Evolutionary conservation across 192 early-diverging fungal genomes (phyloP).

Genomic region (Backusella psychrophila): DNA sequence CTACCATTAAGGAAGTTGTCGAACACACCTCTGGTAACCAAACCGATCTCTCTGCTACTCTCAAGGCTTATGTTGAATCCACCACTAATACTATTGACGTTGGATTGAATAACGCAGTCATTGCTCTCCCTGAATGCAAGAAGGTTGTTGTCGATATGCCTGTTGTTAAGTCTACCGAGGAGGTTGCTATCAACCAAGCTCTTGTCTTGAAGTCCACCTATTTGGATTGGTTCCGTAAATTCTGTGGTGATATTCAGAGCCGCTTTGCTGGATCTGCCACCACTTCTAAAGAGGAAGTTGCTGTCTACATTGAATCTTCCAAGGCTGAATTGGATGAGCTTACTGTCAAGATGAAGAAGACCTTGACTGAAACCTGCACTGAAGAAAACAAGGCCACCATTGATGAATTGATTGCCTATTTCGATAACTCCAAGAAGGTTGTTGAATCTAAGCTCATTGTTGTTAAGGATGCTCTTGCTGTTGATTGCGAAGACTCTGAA

Average conservation of each 20-base stretch:
- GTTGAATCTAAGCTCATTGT: background rate
- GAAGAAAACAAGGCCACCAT: background rate
- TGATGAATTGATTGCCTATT: background rate
- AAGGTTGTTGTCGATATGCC: background rate
- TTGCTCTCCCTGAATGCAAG: background rate
- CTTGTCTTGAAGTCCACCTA: background rate
- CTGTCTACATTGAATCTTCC: background rate
- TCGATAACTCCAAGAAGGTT: conserved; percentile 1
- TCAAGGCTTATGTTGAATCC: background rate
- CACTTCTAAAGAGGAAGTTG: background rate
- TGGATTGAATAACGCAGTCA: background rate
- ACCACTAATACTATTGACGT: background rate
- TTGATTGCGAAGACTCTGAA: background rate
- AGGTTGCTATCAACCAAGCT: background rate
- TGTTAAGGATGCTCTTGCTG: background rate
- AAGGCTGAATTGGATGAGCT: background rate
- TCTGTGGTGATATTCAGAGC: background rate
- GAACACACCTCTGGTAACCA: background rate
- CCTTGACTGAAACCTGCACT: background rate
- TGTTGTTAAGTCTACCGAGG: background rate
- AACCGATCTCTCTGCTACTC: background rate
- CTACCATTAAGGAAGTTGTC: background rate
- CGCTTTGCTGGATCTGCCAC: background rate
- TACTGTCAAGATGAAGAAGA: background rate
- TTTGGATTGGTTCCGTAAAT: background rate